phyloP scores from a whole-genome alignment of 306 rosid species.

The Datisca glomerata region DNA sequence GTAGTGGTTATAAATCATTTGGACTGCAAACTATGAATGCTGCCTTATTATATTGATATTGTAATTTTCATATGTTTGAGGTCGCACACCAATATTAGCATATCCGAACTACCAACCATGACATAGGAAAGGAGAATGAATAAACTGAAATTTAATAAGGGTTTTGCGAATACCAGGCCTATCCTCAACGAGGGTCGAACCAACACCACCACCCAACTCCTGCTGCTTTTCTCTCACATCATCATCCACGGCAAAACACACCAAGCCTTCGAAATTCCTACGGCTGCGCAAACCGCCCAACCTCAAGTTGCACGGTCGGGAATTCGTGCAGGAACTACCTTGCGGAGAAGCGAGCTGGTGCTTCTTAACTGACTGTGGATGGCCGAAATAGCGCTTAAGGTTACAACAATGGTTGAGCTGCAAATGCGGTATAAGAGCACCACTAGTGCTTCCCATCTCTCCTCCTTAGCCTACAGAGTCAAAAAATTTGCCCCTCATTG shows the following conservation, averaged over 20 bases:
- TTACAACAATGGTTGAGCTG: slow-evolving; percentile 20
- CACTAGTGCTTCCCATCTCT: slow-evolving; percentile 46
- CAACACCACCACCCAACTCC: slow-evolving; percentile 29
- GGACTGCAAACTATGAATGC: too few relatives aligned
- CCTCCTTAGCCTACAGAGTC: slow-evolving; percentile 1
- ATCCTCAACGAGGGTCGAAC: slow-evolving; percentile 47
- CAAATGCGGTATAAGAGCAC: slow-evolving; percentile 34
- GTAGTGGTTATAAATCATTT: too few relatives aligned
- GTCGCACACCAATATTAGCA: neutral
- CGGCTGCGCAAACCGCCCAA: slow-evolving; percentile 14
- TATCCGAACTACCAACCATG: neutral
- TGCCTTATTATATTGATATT: too few relatives aligned
- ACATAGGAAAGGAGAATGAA: neutral
- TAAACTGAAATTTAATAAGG: neutral
- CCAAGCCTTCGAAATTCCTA: slow-evolving; percentile 13
- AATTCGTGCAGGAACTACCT: slow-evolving; percentile 14
- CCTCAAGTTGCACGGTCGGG: slow-evolving; percentile 18
- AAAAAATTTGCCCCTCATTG: neutral
- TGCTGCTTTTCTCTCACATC: slow-evolving; percentile 42
- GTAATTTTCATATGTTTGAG: neutral
- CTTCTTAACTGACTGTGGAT: slow-evolving; percentile 21
- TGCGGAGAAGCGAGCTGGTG: slow-evolving; percentile 24
- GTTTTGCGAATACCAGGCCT: slow-evolving; percentile 35
- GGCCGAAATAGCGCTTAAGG: too few relatives aligned
- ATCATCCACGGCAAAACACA: slow-evolving; percentile 69